Base-by-base conservation (phyloP, 2,329 filamentous ascomycete genomes). In the Cladosporium phlei region DNA sequence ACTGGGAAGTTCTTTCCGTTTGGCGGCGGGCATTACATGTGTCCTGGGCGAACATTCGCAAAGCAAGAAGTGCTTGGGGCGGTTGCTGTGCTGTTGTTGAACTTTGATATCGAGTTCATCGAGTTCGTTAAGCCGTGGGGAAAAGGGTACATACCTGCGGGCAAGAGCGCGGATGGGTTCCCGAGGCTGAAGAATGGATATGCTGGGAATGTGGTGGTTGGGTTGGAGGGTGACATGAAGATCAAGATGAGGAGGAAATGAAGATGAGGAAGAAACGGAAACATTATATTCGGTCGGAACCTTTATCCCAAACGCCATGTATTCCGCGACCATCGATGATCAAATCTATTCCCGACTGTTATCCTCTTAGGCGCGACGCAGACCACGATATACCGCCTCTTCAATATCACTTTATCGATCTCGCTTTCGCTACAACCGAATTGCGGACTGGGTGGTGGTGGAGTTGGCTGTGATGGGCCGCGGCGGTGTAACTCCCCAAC, bases 1-100 rank as follows among this genome's bases (percentile, higher is more conserved):
- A 51, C 47, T 2, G 61, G 59, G 5, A 59, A 59, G 29, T 59
- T 61, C 28, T 55, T 59, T 19, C 57, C 57, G 2, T 60, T 59
- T 24, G 56, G 56, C 19, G 57, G 53, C 5, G 53, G 51, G 3
- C 45, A 52, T n/a, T 49, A 49, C 24, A 53, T 53, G 45, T 55
- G 54, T 38, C 52, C 52, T 17, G 54, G 54, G 6, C 29, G 48
- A 5, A 49, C 38, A 1, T 56, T 55, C 27, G 54, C 52, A 12
- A 55, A 53, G 35, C 54, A 56, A 38, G 51, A 53, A 38, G 51
- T 56, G 5, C 49, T 52, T 9, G 52, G 49, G 2, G 35, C 46
- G 5, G 38, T 52, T 11, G 49, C 52, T 14, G 49, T 51, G n/a
- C 27, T 53, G 19, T 24, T 52, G n/a, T 33, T 53, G 30, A 46